These are phyloP conservation scores for Monascus ruber DNA, from an alignment of 2,329 filamentous ascomycete species.

Conservation along the genomic window DNA sequence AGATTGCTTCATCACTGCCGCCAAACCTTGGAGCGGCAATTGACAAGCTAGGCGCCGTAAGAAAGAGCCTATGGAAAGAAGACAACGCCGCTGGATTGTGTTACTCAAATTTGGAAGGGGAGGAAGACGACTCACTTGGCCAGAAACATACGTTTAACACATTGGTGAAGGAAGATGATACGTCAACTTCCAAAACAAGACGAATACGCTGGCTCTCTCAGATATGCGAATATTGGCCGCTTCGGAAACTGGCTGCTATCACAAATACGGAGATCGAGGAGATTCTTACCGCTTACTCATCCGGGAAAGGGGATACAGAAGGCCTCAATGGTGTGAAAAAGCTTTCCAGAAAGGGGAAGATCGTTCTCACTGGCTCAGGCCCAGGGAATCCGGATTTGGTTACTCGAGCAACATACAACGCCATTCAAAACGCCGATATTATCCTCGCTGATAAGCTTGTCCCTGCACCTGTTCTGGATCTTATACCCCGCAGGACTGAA, in stretches of 20 bases:
- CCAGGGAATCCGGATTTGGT: slow-evolving; percentile 88
- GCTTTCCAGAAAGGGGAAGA: slow-evolving; percentile 45
- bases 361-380: slow-evolving; percentile 83
- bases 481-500: slow-evolving; percentile 79
- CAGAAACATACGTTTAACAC: slow-evolving; percentile 78
- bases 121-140: slow-evolving; percentile 35
- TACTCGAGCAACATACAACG: slow-evolving; percentile 49
- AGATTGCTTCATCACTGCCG: slow-evolving; percentile 73
- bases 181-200: slow-evolving; percentile 62
- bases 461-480: slow-evolving; percentile 69
- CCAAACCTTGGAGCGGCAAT: slow-evolving; percentile 65
- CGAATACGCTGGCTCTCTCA: slow-evolving; percentile 89
- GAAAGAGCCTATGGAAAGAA: slow-evolving; percentile 62
- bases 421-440: slow-evolving; percentile 38
- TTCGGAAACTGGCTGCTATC: slow-evolving; percentile 68
- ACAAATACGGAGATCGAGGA: slow-evolving; percentile 66
- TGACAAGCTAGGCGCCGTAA: slow-evolving; percentile 60
- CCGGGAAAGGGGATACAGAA: slow-evolving; percentile 14
- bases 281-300: slow-evolving; percentile 61
- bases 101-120: slow-evolving; percentile 33
- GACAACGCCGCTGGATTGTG: slow-evolving; percentile 46
- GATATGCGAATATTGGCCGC: slow-evolving; percentile 97
- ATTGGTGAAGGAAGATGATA: slow-evolving; percentile 61
- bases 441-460: slow-evolving; percentile 45
- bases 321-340: slow-evolving; percentile 5